Percentiles rank a stretch among this genome's conserved stretches.
Evolutionary conservation across 2,329 filamentous ascomycete genomes (phyloP).

Genomic region (Fusarium algeriense): DNA sequence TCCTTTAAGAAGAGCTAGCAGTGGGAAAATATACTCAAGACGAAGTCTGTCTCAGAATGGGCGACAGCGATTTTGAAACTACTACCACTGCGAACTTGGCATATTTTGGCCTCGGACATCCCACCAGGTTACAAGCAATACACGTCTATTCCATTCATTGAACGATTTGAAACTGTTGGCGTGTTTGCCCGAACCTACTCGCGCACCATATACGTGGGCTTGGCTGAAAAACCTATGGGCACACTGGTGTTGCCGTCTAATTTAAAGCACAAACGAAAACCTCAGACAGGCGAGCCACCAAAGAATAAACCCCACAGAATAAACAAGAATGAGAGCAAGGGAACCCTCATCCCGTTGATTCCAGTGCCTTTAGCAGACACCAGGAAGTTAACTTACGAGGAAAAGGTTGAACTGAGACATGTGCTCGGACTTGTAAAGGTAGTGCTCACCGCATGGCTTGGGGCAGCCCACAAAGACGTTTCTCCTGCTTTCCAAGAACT

Average conservation of each 20-base stretch:
- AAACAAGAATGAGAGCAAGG: background rate
- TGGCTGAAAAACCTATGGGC: background rate
- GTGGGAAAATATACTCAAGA: background rate
- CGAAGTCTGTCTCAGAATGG: background rate
- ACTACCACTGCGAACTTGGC: constrained; percentile 2
- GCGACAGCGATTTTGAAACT: background rate
- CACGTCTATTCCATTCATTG: background rate
- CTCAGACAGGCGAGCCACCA: background rate
- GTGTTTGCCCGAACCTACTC: background rate
- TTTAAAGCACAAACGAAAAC: too few relatives aligned
- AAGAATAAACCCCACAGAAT: background rate
- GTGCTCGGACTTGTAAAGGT: background rate
- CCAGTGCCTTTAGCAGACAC: background rate
- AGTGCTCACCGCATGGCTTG: background rate
- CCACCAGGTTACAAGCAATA: background rate
- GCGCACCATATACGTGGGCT: background rate
- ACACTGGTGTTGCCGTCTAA: background rate
- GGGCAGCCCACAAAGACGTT: background rate
- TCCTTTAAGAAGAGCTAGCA: background rate
- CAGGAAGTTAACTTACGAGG: background rate
- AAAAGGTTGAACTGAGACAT: background rate
- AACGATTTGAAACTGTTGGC: background rate
- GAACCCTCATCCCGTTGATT: background rate
- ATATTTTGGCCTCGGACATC: background rate
- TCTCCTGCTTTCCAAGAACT: background rate